phyloP scores from a whole-genome alignment of 2,329 filamentous ascomycete genomes.

The Periglandula ipomoeae region DNA sequence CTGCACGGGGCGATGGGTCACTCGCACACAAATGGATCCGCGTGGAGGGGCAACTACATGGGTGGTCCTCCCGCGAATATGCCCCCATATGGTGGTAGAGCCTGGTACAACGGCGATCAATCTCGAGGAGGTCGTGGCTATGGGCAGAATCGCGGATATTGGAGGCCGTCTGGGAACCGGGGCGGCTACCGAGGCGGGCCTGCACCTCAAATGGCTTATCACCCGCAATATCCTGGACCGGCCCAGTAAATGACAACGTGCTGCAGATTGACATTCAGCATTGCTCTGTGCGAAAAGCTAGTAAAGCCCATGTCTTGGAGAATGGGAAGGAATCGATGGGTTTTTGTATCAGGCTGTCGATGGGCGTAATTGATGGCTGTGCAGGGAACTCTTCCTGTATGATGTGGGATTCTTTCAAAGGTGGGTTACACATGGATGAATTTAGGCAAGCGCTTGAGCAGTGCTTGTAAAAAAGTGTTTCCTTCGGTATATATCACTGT shows the following conservation, averaged over 20 bases:
- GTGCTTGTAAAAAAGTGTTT: not conserved
- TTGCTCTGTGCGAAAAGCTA: no score
- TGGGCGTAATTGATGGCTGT: no score
- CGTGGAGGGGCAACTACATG: constrained; percentile 5
- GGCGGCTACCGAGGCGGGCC: not conserved
- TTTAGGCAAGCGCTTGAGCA: no score
- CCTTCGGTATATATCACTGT: not conserved
- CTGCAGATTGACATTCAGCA: no score
- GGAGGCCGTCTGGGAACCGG: constrained; percentile 3
- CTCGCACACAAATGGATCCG: not conserved
- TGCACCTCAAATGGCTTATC: not conserved
- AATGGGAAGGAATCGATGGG: no score
- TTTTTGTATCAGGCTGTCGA: no score
- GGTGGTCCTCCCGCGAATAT: not conserved
- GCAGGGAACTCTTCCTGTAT: no score
- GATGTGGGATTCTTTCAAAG: no score
- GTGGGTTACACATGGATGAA: no score
- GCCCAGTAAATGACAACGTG: not conserved
- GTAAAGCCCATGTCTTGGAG: not conserved
- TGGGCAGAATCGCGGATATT: constrained; percentile 2
- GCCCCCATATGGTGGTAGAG: not conserved
- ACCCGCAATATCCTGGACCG: not conserved
- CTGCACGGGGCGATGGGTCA: not conserved
- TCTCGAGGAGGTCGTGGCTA: constrained; percentile 14
- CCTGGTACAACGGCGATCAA: constrained; percentile 6